Percentiles rank a stretch among this genome's conserved stretches.
phyloP scores from a whole-genome alignment of 2,329 filamentous ascomycete genomes.

The Neocucurbitaria cava region DNA sequence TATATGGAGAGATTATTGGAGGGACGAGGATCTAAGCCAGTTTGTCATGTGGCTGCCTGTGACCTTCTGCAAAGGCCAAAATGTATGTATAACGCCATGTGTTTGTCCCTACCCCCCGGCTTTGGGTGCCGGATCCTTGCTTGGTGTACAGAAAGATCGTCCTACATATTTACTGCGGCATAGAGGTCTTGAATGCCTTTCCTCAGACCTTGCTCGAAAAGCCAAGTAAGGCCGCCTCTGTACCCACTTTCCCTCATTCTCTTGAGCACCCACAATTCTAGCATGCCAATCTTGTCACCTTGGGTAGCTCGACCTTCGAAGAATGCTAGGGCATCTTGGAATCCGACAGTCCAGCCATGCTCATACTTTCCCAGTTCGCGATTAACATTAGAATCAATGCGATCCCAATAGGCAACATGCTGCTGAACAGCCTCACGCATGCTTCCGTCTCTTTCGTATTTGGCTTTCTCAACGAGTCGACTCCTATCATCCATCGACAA shows the following conservation, averaged over 20 bases:
- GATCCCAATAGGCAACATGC: constrained; percentile 61
- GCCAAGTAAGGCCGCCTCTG: constrained; percentile 57
- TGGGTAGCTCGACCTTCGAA: constrained; percentile 51
- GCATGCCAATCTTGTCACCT: constrained; percentile 61
- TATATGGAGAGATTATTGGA: not conserved
- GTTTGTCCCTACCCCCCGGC: not conserved
- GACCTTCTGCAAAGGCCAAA: too few species aligned
- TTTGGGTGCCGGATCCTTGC: not conserved
- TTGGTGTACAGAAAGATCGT: not conserved
- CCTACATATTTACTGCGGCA: constrained; percentile 23
- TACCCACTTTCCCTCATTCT: constrained; percentile 60
- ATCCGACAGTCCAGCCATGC: constrained; percentile 64
- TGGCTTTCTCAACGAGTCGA: constrained; percentile 49
- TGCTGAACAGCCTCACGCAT: constrained; percentile 46
- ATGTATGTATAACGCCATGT: too few species aligned
- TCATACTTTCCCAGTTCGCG: constrained; percentile 63
- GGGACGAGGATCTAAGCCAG: not conserved
- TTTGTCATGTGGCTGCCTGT: too few species aligned
- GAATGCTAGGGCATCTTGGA: constrained; percentile 61
- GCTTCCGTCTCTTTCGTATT: constrained; percentile 46
- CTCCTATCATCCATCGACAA: constrained; percentile 18
- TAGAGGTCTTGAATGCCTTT: constrained; percentile 55
- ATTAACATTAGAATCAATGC: constrained; percentile 51
- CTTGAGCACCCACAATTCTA: constrained; percentile 66
- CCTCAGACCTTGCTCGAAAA: constrained; percentile 59